Percentiles rank a stretch among this genome's conserved stretches.
Conservation (phyloP, 2,329 filamentous ascomycete genomes). For the Neonectria faginata region DNA sequence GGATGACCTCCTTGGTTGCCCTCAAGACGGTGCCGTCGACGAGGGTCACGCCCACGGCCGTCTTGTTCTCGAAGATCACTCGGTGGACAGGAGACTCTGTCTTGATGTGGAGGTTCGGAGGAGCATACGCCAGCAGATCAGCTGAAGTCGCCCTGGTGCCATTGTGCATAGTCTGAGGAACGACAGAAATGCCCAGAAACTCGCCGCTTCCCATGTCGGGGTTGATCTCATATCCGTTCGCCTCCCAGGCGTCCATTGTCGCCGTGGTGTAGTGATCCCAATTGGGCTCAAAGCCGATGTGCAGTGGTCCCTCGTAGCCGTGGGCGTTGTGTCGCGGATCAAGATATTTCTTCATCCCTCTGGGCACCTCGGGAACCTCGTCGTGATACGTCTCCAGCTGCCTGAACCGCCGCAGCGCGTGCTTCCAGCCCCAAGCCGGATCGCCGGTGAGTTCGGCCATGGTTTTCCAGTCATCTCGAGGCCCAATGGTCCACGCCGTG, state of each 20-base stretch:
- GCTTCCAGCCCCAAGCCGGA: slow-evolving; percentile 28
- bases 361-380: slow-evolving; percentile 26
- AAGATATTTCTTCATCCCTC: slow-evolving; percentile 30
- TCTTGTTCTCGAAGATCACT: slow-evolving; percentile 23
- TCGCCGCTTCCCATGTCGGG: slow-evolving; percentile 31
- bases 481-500: slow-evolving; percentile 32
- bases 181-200: slow-evolving; percentile 25
- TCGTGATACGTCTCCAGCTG: slow-evolving; percentile 34
- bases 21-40: slow-evolving; percentile 24
- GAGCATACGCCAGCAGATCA: slow-evolving; percentile 24
- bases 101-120: slow-evolving; percentile 25
- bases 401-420: slow-evolving; percentile 24
- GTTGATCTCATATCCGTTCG: slow-evolving; percentile 31
- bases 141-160: slow-evolving; percentile 30
- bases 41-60: slow-evolving; percentile 22
- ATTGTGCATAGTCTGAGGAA: slow-evolving; percentile 28
- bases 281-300: slow-evolving; percentile 31
- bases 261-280: slow-evolving; percentile 33
- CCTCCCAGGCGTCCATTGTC: slow-evolving; percentile 28
- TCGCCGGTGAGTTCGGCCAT: slow-evolving; percentile 30
- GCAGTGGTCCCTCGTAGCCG: slow-evolving; percentile 28
- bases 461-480: slow-evolving; percentile 32
- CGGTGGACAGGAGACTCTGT: slow-evolving; percentile 26
- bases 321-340: slow-evolving; percentile 25
- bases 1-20: slow-evolving; percentile 30